Evolutionary conservation across 1,284 basidiomycete genomes (phyloP).

Genomic region (Rhodotorula sp.): DNA sequence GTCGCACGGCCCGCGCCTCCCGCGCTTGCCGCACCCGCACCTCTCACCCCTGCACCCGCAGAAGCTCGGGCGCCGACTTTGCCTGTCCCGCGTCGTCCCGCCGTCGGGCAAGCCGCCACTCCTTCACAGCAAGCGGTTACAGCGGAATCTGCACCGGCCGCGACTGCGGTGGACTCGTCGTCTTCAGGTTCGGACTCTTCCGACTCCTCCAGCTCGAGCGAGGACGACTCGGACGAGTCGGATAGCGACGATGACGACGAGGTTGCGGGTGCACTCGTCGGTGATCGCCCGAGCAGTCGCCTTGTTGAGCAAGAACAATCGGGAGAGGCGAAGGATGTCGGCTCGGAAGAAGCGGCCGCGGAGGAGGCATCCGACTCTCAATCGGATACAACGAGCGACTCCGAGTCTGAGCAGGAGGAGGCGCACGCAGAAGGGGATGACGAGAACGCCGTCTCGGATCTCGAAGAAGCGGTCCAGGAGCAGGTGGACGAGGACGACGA

Average conservation of each 20-base stretch:
- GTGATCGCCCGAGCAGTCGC: background rate
- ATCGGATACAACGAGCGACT: background rate
- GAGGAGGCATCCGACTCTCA: background rate
- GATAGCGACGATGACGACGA: conserved; percentile 1
- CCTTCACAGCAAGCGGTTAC: background rate
- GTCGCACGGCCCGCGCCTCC: no score
- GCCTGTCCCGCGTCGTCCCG: no score
- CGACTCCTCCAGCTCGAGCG: background rate
- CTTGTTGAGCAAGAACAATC: background rate
- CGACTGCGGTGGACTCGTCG: background rate
- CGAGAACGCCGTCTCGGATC: conserved; percentile 9
- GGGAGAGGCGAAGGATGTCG: background rate
- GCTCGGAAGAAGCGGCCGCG: background rate
- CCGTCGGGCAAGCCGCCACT: background rate
- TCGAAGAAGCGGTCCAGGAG: conserved; percentile 9
- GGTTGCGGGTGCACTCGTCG: background rate
- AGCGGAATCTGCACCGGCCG: background rate
- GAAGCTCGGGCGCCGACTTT: no score
- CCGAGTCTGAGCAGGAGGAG: background rate
- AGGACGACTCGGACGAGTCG: background rate
- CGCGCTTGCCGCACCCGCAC: no score
- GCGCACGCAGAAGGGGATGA: background rate
- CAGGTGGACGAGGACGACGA: conserved; percentile 16
- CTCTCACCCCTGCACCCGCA: no score
- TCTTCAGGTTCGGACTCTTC: background rate